A percentile compares a stretch with the other conserved stretches of the same genome.
Evolutionary conservation across 345 rosid genomes (phyloP).

Genomic region (Kernera saxatilis): DNA sequence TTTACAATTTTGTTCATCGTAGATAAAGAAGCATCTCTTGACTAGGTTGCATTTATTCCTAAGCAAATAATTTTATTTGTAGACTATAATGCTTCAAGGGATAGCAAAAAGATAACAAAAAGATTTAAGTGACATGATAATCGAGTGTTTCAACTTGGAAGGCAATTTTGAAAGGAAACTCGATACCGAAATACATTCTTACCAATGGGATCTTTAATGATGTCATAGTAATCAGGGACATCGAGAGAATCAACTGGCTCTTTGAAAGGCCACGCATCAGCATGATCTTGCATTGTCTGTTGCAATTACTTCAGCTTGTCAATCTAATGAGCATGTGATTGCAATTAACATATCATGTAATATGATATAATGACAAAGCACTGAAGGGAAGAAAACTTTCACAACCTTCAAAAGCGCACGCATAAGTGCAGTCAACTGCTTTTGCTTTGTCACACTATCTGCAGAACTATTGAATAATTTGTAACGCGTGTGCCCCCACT

Average conservation of each 20-base stretch:
- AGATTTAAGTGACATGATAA: not conserved
- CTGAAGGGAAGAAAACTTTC: not conserved
- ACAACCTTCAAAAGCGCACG: slow-evolving; percentile 90
- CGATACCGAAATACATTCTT: slow-evolving; percentile 19
- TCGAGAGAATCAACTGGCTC: slow-evolving; percentile 94
- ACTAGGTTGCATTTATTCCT: not conserved
- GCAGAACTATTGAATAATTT: slow-evolving; percentile 48
- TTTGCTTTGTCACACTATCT: slow-evolving; percentile 60
- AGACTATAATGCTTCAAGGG: not conserved
- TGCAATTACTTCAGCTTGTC: slow-evolving; percentile 19
- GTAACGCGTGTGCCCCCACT: slow-evolving; percentile 87
- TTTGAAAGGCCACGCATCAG: slow-evolving; percentile 98
- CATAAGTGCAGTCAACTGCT: slow-evolving; percentile 69
- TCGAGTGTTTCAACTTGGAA: not conserved
- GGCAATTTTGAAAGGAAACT: not conserved
- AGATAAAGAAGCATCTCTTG: not conserved
- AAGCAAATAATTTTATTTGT: not conserved
- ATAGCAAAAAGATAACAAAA: not conserved
- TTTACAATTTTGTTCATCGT: not conserved
- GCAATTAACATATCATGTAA: not conserved
- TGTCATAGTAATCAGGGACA: slow-evolving; percentile 96
- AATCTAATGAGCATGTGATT: not conserved
- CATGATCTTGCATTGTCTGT: slow-evolving; percentile 92
- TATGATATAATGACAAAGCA: not conserved
- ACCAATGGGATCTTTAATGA: slow-evolving; percentile 99